Evolutionary conservation across 371 early-diverging fungal genomes (phyloP), one percentile per base, ranked within the genome.

Genomic region (Lichtheimia hyalospora): DNA sequence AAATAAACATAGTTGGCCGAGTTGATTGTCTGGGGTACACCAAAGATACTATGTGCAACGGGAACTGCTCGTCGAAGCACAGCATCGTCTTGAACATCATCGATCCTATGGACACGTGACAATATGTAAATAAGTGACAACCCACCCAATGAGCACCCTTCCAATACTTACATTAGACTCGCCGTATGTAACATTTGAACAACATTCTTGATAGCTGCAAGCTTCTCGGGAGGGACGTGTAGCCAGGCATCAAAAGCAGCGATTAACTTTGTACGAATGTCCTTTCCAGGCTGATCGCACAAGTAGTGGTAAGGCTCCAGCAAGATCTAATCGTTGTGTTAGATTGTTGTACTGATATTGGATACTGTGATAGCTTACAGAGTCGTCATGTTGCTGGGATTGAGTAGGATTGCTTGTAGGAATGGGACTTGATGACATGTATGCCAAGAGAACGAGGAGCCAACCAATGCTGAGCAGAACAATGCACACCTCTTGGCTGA

Each of bases 1-100:
- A 97, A 96, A 67, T 96, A 97, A 40, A 96, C 93, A 58, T 92
- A 96, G 68, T 97, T 97, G 24, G 96, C 97, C 28, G 90, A 90
- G 62, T 97, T 97, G 66, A 98, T 97, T 1, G 96, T 92, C 60
- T 87, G 75, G 6, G 97, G 89, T 2, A 90, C 79, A 6, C 99
- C 97, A 72, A 87, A 98, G 49, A 97, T 96, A 64, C 92, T 89
- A 79, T 98, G 97, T 0, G 99, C 96, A 28, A 94, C 97, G 48
- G 99, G 99, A 6, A 88, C 84, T 4, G 96, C 96, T 49, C 97
- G 79, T 54, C 97, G 80, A 56, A 97, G 63, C 21, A 82, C 85
- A 2, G 96, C 96, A 64, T 86, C 90, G 68, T 98, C 99, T 70
- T 98, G 93, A 14, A 98, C 92, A 66, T 98, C 99, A 65, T 98